These are phyloP conservation scores for Datura wrightii DNA, from an alignment of 257 asterid genomes.

Conservation along the genomic window DNA sequence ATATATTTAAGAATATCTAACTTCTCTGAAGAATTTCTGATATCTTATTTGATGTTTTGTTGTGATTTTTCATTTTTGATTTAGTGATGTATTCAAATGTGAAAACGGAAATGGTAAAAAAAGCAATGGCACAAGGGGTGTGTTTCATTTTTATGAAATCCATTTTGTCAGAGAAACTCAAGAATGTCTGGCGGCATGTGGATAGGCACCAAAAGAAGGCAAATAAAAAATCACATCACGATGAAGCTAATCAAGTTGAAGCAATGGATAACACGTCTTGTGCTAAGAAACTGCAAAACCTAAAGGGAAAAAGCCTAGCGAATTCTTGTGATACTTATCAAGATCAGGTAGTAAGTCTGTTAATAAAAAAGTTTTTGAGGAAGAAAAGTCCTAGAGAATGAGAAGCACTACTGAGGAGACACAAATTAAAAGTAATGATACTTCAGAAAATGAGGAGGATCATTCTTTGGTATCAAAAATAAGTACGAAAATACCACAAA, in stretches of 20 bases:
- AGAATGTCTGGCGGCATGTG: constrained; percentile 50
- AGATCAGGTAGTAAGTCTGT: neutral
- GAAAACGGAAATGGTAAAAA: constrained; percentile 37
- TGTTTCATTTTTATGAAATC: constrained; percentile 46
- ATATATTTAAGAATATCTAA: no score
- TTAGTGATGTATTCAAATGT: constrained; percentile 44
- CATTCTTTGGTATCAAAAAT: neutral
- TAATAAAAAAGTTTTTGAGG: no score
- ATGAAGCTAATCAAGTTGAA: constrained; percentile 14
- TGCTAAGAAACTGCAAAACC: constrained; percentile 21
- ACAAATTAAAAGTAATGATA: neutral
- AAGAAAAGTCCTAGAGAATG: no score
- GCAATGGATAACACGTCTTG: neutral
- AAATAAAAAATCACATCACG: neutral
- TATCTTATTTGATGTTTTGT: neutral
- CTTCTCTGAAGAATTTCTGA: neutral
- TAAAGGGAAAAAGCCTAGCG: neutral
- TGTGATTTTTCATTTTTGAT: neutral
- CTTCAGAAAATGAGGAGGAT: neutral
- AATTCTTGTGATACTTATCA: neutral
- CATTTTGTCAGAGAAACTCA: constrained; percentile 41
- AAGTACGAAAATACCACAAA: constrained; percentile 18
- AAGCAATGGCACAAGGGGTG: constrained; percentile 49
- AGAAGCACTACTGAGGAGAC: neutral
- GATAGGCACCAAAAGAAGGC: constrained; percentile 32